Percentiles rank a stretch among this genome's conserved stretches.
Evolutionary conservation across 306 rosid genomes (phyloP).

Genomic region (Psophocarpus tetragonolobus): DNA sequence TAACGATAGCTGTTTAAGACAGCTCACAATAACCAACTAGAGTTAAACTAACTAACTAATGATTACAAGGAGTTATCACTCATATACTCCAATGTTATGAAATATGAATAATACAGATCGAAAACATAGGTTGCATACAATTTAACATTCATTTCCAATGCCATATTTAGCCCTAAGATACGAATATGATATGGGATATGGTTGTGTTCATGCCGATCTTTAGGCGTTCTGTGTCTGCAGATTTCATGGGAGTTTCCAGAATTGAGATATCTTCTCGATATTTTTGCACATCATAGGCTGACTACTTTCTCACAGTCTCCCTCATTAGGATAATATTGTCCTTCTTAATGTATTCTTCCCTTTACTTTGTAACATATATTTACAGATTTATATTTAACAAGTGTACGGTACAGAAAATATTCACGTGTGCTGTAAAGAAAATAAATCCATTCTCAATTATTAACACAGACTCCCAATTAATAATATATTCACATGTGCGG

Average conservation of each 20-base stretch:
- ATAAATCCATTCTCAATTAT: not conserved
- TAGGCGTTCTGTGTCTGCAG: not conserved
- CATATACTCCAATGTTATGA: too few species aligned
- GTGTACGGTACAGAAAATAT: conserved; percentile 2
- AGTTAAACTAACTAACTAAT: too few species aligned
- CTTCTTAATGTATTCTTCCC: not conserved
- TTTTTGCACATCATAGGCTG: not conserved
- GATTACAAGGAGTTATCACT: too few species aligned
- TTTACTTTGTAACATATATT: not conserved
- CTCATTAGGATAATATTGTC: not conserved
- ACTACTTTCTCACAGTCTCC: not conserved
- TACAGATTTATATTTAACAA: not conserved
- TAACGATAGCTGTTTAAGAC: too few species aligned
- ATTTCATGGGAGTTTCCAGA: not conserved
- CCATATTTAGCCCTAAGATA: not conserved
- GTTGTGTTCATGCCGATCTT: not conserved
- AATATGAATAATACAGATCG: conserved; percentile 4
- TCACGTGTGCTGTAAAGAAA: not conserved
- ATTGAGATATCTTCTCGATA: conserved; percentile 5
- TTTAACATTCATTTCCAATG: not conserved
- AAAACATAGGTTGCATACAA: not conserved
- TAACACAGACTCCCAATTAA: not conserved
- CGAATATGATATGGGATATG: not conserved
- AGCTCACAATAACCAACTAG: too few species aligned
- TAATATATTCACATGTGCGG: not conserved